These are phyloP conservation scores for Candida pini DNA, from an alignment of 805 yeast species.

Conservation along the genomic window DNA sequence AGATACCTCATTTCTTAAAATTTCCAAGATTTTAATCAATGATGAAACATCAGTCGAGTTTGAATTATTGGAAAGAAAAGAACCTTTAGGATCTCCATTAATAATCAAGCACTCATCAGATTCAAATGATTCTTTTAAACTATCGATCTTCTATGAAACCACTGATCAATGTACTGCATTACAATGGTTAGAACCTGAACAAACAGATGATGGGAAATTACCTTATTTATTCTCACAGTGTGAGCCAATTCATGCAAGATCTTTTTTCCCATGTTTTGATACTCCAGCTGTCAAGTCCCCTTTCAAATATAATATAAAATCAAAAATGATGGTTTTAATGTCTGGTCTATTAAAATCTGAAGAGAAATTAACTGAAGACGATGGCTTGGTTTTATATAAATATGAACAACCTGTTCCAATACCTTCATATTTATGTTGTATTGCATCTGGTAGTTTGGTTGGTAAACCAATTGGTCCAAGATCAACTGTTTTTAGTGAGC, in stretches of 20 bases:
- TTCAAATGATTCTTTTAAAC: constrained; percentile 12
- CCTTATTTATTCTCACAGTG: constrained; percentile 84
- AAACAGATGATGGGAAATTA: constrained; percentile 63
- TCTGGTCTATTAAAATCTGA: constrained; percentile 43
- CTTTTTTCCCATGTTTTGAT: constrained; percentile 85
- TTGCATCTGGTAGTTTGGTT: constrained; percentile 76
- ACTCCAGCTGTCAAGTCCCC: constrained; percentile 80
- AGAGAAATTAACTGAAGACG: constrained; percentile 31
- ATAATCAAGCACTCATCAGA: constrained; percentile 24
- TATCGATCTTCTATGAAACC: constrained; percentile 56
- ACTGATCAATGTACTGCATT: constrained; percentile 76
- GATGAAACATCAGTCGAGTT: constrained; percentile 31
- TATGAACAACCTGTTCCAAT: constrained; percentile 78
- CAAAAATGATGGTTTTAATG: constrained; percentile 66
- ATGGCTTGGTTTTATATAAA: constrained; percentile 29
- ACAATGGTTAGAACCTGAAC: constrained; percentile 74
- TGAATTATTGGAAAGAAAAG: constrained; percentile 35
- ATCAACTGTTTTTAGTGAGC: constrained; percentile 77
- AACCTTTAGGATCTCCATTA: constrained; percentile 59
- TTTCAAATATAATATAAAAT: constrained; percentile 50
- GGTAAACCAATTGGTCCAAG: constrained; percentile 77
- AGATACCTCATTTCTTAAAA: constrained; percentile 62
- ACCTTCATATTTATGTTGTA: constrained; percentile 77
- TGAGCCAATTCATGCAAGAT: constrained; percentile 87
- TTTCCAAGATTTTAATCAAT: constrained; percentile 42